phyloP scores from a whole-genome alignment of 495 filamentous ascomycete species.

The Pseudevernia furfuracea region DNA sequence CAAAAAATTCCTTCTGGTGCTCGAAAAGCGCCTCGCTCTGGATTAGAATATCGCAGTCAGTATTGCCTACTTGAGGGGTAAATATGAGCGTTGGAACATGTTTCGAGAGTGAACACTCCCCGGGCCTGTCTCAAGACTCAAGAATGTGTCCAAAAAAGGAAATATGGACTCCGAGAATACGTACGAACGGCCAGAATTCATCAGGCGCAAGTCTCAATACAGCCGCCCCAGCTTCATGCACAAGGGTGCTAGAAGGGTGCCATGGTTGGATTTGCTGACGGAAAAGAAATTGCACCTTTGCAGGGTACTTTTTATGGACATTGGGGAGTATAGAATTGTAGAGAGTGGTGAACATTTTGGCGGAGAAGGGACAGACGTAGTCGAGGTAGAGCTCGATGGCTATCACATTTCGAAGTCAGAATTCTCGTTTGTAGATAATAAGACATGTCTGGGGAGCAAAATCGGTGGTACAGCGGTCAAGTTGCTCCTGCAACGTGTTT shows the following conservation, averaged over 20 bases:
- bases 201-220: conserved; percentile 58
- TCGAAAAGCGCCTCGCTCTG: conserved; percentile 64
- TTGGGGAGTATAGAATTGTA: conserved; percentile 50
- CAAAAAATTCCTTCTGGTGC: conserved; percentile 66
- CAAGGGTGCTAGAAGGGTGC: conserved; percentile 84
- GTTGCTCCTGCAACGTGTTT: no score
- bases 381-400: conserved; percentile 76
- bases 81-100: no score
- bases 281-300: conserved; percentile 63
- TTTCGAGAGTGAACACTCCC: no score
- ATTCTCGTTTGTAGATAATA: no score
- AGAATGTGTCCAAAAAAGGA: no score
- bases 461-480: no score
- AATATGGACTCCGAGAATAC: no score
- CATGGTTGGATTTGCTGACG: conserved; percentile 92
- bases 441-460: no score
- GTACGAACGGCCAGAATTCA: conserved; percentile 74
- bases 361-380: conserved; percentile 73
- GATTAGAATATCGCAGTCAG: no score
- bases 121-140: no score
- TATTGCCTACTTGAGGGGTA: no score
- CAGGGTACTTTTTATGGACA: conserved; percentile 49
- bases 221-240: conserved; percentile 79
- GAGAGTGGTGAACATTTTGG: conserved; percentile 66
- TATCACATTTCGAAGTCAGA: no score